Evolutionary conservation across 306 rosid species (phyloP).

Genomic region (Ceratonia siliqua): DNA sequence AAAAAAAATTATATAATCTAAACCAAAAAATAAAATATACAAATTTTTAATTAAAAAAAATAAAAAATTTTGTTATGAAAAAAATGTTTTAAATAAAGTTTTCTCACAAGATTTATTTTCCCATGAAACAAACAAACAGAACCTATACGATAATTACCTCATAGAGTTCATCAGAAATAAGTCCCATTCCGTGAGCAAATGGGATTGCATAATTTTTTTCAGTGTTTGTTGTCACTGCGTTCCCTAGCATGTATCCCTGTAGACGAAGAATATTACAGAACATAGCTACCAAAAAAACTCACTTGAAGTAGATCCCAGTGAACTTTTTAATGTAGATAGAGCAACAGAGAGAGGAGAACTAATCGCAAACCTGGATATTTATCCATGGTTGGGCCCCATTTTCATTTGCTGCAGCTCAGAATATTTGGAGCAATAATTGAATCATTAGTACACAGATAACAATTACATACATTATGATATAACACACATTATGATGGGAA

Average conservation of each 20-base stretch:
- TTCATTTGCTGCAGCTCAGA: slow-evolving; percentile 47
- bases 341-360: background rate
- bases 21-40: no score
- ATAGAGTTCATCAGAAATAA: slow-evolving; percentile 50
- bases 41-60: no score
- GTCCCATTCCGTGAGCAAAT: slow-evolving; percentile 47
- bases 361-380: slow-evolving; percentile 57
- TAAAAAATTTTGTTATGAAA: no score
- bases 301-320: background rate
- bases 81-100: no score
- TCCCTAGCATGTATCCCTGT: slow-evolving; percentile 53
- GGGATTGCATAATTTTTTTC: background rate
- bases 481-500: no score
- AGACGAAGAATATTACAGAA: background rate
- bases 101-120: no score
- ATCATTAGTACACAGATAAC: background rate
- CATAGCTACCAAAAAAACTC: background rate
- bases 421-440: slow-evolving; percentile 4
- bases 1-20: no score
- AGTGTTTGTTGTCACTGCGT: slow-evolving; percentile 14
- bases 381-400: slow-evolving; percentile 44
- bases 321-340: background rate
- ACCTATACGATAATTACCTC: no score
- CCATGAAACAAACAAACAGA: no score
- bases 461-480: no score